A percentile compares a stretch with the other conserved stretches of the same genome.
Conservation (phyloP, 2,329 filamentous ascomycete genomes). For the Penicillium oxalicum region DNA sequence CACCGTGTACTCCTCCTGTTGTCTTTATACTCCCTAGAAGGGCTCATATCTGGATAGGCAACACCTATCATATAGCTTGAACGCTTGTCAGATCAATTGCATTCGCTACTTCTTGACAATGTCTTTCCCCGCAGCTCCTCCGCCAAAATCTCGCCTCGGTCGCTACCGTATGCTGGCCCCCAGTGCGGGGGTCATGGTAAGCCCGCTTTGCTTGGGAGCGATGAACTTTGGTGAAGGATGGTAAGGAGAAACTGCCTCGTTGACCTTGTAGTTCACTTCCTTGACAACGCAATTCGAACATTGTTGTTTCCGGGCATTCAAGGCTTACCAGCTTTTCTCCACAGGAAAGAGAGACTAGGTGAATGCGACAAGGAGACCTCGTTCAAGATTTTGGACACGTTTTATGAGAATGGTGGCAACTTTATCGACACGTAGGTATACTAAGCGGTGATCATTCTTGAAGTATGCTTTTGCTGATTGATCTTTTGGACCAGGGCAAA, state of each 20-base stretch:
- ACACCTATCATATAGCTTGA: too few relatives aligned
- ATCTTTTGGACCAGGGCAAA: conserved; percentile 31
- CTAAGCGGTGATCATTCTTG: too few relatives aligned
- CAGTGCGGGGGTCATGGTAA: conserved; percentile 48
- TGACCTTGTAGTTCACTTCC: background rate
- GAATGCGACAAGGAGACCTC: conserved; percentile 45
- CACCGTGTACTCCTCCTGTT: background rate
- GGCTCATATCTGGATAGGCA: too few relatives aligned
- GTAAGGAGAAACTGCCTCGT: conserved; percentile 15
- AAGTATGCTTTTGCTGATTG: too few relatives aligned
- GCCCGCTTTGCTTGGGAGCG: conserved; percentile 48
- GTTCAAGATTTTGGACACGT: conserved; percentile 48
- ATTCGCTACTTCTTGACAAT: background rate
- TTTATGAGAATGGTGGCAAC: conserved; percentile 47
- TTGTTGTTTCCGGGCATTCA: too few relatives aligned
- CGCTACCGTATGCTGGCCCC: conserved; percentile 49
- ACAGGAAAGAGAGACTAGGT: conserved; percentile 27
- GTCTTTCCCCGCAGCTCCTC: conserved; percentile 6
- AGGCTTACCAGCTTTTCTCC: background rate
- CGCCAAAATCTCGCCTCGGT: conserved; percentile 37
- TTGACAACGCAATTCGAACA: background rate
- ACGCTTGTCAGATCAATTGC: background rate
- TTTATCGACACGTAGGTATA: conserved; percentile 46
- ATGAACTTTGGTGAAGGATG: conserved; percentile 53
- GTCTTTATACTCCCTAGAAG: too few relatives aligned